phyloP scores from a whole-genome alignment of 306 rosid genomes.

The Vigna reflexopilosa region DNA sequence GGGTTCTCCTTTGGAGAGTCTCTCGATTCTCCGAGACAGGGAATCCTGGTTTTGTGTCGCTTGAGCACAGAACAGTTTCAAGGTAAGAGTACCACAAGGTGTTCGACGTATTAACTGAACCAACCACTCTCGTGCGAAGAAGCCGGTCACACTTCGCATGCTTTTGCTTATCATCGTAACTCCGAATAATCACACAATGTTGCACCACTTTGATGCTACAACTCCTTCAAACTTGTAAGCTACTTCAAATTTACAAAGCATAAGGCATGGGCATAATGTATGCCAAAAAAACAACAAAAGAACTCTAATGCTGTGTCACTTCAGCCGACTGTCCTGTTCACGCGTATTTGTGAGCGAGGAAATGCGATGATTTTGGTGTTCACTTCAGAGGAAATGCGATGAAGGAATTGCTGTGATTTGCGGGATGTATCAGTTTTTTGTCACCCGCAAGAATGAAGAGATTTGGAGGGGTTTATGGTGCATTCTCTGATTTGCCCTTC shows the following conservation, averaged over 20 bases:
- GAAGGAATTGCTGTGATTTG: too few species aligned
- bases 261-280: background rate
- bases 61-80: conserved; percentile 59
- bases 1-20: conserved; percentile 60
- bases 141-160: conserved; percentile 42
- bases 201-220: background rate
- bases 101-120: conserved; percentile 74
- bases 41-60: conserved; percentile 50
- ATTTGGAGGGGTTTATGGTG: too few species aligned
- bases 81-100: conserved; percentile 37
- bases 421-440: too few species aligned
- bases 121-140: conserved; percentile 43
- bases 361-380: too few species aligned
- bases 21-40: conserved; percentile 83
- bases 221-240: background rate
- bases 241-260: background rate
- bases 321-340: too few species aligned
- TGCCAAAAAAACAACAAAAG: too few species aligned
- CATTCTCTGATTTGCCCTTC: too few species aligned
- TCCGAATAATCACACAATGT: background rate
- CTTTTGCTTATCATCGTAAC: background rate
- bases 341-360: too few species aligned
- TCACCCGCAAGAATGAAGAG: too few species aligned
- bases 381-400: too few species aligned
- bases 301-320: background rate